Percentiles rank a stretch among this genome's conserved stretches.
Conservation (phyloP, 2,329 filamentous ascomycete species). For the Colletotrichum sp. region DNA sequence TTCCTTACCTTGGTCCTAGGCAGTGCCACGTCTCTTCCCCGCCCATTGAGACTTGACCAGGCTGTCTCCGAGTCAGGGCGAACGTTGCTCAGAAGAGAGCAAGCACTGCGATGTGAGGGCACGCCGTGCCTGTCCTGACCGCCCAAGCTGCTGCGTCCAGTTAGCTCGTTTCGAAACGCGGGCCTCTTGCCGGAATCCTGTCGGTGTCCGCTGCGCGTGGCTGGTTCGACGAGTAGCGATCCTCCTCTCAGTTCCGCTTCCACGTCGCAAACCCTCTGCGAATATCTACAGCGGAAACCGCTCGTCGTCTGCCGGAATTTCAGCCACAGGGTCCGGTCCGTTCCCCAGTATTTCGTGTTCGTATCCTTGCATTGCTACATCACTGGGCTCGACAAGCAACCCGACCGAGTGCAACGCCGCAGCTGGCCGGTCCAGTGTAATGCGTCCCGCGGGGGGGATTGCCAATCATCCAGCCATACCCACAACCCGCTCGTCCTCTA, state of each 20-base stretch:
- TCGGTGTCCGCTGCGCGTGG: conserved; percentile 2
- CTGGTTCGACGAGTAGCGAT: not conserved
- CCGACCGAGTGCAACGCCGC: conserved; percentile 1
- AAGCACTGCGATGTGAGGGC: not conserved
- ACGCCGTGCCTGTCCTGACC: not conserved
- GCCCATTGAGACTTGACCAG: not conserved
- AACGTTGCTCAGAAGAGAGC: not conserved
- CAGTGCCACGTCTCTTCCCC: conserved; percentile 1
- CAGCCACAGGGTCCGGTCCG: not conserved
- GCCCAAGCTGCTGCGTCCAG: not conserved
- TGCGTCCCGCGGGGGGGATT: not conserved
- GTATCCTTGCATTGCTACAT: conserved; percentile 8
- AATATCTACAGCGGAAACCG: not conserved
- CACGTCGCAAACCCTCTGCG: not conserved
- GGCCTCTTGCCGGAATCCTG: not conserved
- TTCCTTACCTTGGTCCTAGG: not conserved
- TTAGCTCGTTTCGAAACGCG: conserved; percentile 14
- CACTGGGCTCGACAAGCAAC: not conserved
- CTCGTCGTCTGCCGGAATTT: not conserved
- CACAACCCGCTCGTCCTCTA: not conserved
- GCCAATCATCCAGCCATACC: not conserved
- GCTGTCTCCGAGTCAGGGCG: conserved; percentile 1
- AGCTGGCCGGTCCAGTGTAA: not conserved
- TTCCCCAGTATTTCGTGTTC: conserved; percentile 15
- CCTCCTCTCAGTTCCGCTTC: not conserved